Conservation (phyloP, 257 asterid genomes). For the Solanum piurae region DNA sequence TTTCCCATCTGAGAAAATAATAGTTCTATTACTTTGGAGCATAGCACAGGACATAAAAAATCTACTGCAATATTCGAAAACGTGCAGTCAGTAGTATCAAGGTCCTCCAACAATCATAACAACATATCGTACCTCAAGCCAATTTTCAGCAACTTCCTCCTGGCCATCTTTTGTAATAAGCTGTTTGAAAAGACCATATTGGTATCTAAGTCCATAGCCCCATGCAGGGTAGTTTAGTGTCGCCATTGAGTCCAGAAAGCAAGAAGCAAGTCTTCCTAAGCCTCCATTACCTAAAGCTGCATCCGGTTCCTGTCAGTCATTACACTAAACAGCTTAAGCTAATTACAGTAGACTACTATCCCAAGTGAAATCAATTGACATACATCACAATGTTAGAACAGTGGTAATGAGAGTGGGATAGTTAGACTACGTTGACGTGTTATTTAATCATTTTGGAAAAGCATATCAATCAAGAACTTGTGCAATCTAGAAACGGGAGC, state of each 20-base stretch:
- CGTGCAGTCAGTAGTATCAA: neutral
- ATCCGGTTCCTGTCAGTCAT: constrained; percentile 56
- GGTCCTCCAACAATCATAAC: neutral
- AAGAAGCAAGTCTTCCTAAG: constrained; percentile 82
- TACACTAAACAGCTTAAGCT: neutral
- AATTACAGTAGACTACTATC: neutral
- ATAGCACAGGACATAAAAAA: neutral
- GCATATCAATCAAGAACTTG: neutral
- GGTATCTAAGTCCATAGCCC: constrained; percentile 90
- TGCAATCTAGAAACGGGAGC: neutral
- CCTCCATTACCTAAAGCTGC: constrained; percentile 96
- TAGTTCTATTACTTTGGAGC: neutral
- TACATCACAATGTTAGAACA: neutral
- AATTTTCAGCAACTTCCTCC: constrained; percentile 86
- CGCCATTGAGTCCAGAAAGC: constrained; percentile 83
- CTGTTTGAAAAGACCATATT: constrained; percentile 73
- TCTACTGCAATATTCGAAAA: neutral
- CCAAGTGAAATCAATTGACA: neutral
- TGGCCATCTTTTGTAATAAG: constrained; percentile 68
- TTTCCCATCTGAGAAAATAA: constrained; percentile 45
- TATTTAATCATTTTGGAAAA: neutral
- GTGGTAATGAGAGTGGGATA: neutral
- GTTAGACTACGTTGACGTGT: neutral
- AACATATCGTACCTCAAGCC: constrained; percentile 65
- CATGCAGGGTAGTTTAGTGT: constrained; percentile 82